Conservation (phyloP, 495 filamentous ascomycete genomes). For the Podospora bellae-mahoneyi region DNA sequence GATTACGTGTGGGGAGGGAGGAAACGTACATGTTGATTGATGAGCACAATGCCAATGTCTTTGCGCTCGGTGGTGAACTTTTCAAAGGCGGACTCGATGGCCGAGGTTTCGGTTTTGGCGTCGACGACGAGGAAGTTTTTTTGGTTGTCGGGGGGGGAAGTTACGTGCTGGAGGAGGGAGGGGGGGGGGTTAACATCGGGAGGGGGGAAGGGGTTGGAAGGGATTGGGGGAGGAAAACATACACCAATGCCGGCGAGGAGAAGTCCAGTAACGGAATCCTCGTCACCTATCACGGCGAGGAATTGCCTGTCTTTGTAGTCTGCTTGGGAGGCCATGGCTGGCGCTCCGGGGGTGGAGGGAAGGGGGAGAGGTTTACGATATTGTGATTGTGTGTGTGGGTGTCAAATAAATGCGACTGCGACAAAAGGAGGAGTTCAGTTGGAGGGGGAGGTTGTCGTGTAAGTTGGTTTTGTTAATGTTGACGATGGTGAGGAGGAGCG, state of each 20-base stretch:
- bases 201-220: not conserved
- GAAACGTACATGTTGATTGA: conserved; percentile 89
- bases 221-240: conserved; percentile 34
- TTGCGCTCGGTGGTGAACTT: conserved; percentile 83
- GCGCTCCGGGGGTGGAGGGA: not conserved
- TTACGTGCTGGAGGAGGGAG: conserved; percentile 36
- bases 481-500: not conserved
- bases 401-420: not conserved
- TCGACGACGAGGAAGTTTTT: conserved; percentile 99
- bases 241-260: conserved; percentile 94
- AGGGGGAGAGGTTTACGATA: not conserved
- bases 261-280: conserved; percentile 94
- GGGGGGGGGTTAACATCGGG: not conserved
- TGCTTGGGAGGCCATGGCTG: conserved; percentile 51
- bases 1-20: too few species aligned
- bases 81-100: conserved; percentile 90
- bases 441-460: not conserved
- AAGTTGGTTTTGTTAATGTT: not conserved
- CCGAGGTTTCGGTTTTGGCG: conserved; percentile 77
- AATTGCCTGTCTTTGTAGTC: conserved; percentile 89
- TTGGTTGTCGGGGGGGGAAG: conserved; percentile 68
- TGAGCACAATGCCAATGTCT: conserved; percentile 92
- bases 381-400: not conserved
- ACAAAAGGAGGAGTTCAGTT: not conserved
- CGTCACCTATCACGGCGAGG: conserved; percentile 95